A percentile compares a stretch with the other conserved stretches of the same genome.
Conservation (phyloP, 768 basidiomycete species). For the Boletus tomentosulus region DNA sequence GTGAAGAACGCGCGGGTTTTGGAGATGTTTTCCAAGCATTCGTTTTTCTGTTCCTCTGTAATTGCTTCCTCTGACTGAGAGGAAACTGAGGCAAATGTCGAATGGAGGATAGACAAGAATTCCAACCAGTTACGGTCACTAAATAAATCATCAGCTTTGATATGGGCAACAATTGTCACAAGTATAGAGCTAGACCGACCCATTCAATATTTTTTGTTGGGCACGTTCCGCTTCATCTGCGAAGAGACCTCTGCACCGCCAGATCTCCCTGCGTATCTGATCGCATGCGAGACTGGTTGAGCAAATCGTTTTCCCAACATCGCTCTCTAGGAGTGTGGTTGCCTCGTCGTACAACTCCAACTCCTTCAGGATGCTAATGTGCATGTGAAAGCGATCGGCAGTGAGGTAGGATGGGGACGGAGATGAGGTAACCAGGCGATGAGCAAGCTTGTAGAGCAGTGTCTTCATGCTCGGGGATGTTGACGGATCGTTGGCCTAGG, state of each 20-base stretch:
- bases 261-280: slow-evolving; percentile 70
- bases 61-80: slow-evolving; percentile 21
- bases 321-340: slow-evolving; percentile 60
- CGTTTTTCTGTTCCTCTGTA: slow-evolving; percentile 34
- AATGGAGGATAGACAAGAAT: slow-evolving; percentile 70
- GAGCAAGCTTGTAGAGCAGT: slow-evolving; percentile 73
- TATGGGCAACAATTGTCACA: slow-evolving; percentile 4
- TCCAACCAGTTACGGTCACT: slow-evolving; percentile 87
- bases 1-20: slow-evolving; percentile 51
- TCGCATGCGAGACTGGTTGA: slow-evolving; percentile 69
- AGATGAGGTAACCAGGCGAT: slow-evolving; percentile 63
- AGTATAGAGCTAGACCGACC: slow-evolving; percentile 39
- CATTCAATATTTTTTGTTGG: slow-evolving; percentile 53
- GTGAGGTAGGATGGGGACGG: slow-evolving; percentile 58
- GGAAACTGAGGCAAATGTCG: slow-evolving; percentile 46
- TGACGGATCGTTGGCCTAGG: slow-evolving; percentile 65
- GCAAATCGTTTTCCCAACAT: slow-evolving; percentile 64
- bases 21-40: slow-evolving; percentile 37
- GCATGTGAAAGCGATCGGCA: slow-evolving; percentile 76
- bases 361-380: slow-evolving; percentile 67
- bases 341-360: slow-evolving; percentile 69
- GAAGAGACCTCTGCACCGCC: slow-evolving; percentile 50
- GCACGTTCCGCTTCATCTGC: slow-evolving; percentile 63
- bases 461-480: slow-evolving; percentile 61
- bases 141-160: slow-evolving; percentile 19